Base-by-base conservation (phyloP, 768 basidiomycete genomes). In the Tephrocybe rancida region DNA sequence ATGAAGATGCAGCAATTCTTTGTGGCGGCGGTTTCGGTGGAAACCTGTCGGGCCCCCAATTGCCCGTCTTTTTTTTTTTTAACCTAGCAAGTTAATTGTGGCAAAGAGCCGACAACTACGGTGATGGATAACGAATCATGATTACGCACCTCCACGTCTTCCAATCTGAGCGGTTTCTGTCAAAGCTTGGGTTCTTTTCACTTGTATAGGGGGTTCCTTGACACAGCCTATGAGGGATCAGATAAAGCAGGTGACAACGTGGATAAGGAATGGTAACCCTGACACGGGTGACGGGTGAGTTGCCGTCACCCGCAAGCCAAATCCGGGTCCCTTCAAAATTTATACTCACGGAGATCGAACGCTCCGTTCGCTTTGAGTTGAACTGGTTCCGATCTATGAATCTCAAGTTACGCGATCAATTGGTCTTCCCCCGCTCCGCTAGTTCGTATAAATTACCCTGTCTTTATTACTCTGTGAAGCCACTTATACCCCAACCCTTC, bases 161-260 rank as follows among this genome's bases (percentile, higher is more conserved):
- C 70, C 65, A 64, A 67, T 65, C 62, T 70, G 66, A 67, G 67
- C 70, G 70, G 71, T 65, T 70, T 73, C 71, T 73, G 73, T 75
- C 72, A 72, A 63, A 62, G 55, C 26, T 52, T 50, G 49, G 48
- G 46, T 50, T 52, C 42, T 53, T 42, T 45, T 54, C 57, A 54
- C 52, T 54, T 49, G 55, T 53, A 57, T 52, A 63, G 45, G 56
- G 34, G 49, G 29, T 52, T 52, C 50, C 57, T 55, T 62, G 56
- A 48, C 59, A 61, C 34, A 41, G 39, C 39, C 21, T 41, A 19
- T 6, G 5, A 21, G 42, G 44, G 61, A 66, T 57, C 50, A 56
- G 60, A 58, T 59, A 53, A 48, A 56, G 54, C 53, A 48, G 45
- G 45, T 55, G 58, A 58, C 60, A 63, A 56, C 53, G 46, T 55